phyloP scores from a whole-genome alignment of 1,284 basidiomycete species.

The Puccinia sorghi region DNA sequence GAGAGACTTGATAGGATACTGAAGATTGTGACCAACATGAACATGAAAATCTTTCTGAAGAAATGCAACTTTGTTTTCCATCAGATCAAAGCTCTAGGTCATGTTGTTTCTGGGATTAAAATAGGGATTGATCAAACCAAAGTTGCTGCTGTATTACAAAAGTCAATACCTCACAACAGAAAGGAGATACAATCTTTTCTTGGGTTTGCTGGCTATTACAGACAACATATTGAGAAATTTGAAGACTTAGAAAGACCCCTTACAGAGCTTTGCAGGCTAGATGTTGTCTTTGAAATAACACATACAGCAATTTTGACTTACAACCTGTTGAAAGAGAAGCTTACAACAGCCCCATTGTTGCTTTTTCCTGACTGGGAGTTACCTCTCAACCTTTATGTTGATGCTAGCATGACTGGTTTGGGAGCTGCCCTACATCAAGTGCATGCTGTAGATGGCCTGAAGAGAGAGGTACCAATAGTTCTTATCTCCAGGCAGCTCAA shows the following conservation, averaged over 20 bases:
- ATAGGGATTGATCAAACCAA: not conserved
- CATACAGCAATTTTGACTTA: not conserved
- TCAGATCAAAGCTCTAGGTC: not conserved
- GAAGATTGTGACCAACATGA: slow-evolving; percentile 1
- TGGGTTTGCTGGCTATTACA: not conserved
- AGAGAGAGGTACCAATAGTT: not conserved
- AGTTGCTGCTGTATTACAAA: not conserved
- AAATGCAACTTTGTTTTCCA: not conserved
- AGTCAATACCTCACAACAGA: not conserved
- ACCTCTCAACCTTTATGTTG: slow-evolving; percentile 20
- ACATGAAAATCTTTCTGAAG: not conserved
- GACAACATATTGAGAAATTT: not conserved
- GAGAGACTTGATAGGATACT: too few relatives aligned
- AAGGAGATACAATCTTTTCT: not conserved
- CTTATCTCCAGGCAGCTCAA: slow-evolving; percentile 25
- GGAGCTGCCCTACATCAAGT: slow-evolving; percentile 43
- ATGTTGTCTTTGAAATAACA: slow-evolving; percentile 10
- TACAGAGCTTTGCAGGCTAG: not conserved
- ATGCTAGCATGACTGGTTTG: slow-evolving; percentile 16
- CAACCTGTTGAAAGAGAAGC: not conserved
- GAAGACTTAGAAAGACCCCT: too few relatives aligned
- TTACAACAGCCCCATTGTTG: slow-evolving; percentile 17
- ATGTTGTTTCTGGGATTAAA: not conserved
- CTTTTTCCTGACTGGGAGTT: not conserved
- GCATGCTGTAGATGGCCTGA: slow-evolving; percentile 10